Percentiles rank a stretch among this genome's conserved stretches.
Conservation (phyloP, 805 yeast species). For the Ogataea allantospora region DNA sequence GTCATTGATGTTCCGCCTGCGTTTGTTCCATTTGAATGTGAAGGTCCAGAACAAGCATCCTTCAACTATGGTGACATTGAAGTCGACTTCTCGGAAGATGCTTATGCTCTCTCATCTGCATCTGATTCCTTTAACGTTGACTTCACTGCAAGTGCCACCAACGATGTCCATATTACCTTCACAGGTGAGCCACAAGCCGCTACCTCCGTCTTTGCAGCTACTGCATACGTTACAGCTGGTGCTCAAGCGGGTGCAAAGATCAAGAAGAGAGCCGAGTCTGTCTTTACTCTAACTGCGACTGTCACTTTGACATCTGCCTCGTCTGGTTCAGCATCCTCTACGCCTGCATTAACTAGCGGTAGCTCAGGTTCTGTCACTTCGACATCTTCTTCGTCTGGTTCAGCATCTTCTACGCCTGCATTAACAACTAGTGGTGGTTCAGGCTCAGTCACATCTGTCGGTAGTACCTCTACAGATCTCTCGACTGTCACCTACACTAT, state of each 20-base stretch:
- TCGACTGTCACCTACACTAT: conserved; percentile 1
- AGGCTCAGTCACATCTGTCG: neutral
- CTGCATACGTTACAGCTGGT: conserved; percentile 3
- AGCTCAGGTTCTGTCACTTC: neutral
- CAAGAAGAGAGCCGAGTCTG: conserved; percentile 5
- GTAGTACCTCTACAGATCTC: neutral
- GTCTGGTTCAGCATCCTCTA: neutral
- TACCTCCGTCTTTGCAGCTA: neutral
- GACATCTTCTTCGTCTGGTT: neutral
- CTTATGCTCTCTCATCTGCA: neutral
- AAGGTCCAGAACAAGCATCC: neutral
- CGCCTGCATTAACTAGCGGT: neutral
- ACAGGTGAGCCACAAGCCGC: conserved; percentile 1
- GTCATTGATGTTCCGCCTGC: neutral
- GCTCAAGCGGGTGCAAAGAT: neutral
- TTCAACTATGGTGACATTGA: neutral
- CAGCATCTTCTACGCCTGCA: neutral
- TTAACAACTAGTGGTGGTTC: neutral
- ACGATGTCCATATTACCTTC: neutral
- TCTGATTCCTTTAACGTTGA: neutral
- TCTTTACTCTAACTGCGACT: conserved; percentile 7
- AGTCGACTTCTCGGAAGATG: neutral
- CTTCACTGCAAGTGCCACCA: conserved; percentile 1
- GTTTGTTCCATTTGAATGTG: conserved; percentile 2
- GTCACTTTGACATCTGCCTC: conserved; percentile 5